Evolutionary conservation across 129 eudicot species (phyloP).

Genomic region (Calendula officinalis): DNA sequence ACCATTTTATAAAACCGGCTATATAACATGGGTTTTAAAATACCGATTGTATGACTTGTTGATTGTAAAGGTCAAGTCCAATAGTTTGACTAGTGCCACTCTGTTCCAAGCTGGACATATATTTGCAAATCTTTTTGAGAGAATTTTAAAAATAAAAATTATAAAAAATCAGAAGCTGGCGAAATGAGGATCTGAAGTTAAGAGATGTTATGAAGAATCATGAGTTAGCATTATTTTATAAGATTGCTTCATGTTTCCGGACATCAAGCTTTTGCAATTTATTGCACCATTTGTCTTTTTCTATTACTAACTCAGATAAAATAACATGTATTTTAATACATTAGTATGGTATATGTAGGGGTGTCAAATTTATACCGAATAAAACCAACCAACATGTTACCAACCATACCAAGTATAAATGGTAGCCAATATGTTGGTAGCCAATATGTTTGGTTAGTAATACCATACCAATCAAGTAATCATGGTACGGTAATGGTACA

Average conservation of each 20-base stretch:
- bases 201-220: conserved; percentile 17
- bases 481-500: too few species aligned
- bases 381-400: too few species aligned
- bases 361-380: too few species aligned
- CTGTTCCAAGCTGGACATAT: conserved; percentile 39
- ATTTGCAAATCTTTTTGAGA: conserved; percentile 34
- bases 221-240: conserved; percentile 17
- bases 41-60: background rate
- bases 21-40: background rate
- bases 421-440: too few species aligned
- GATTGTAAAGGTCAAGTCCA: conserved; percentile 7
- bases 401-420: too few species aligned
- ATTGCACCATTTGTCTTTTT: background rate
- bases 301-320: background rate
- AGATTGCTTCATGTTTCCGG: conserved; percentile 43
- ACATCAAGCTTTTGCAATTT: conserved; percentile 37
- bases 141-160: conserved; percentile 12
- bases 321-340: too few species aligned
- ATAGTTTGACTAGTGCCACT: conserved; percentile 24
- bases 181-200: conserved; percentile 20
- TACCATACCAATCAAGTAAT: too few species aligned
- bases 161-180: conserved; percentile 34
- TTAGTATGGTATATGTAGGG: too few species aligned
- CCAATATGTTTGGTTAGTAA: too few species aligned
- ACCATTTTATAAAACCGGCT: too few species aligned